These are phyloP conservation scores for Ophiostoma sp. DNA, from an alignment of 2,329 filamentous ascomycete species.

Conservation along the genomic window DNA sequence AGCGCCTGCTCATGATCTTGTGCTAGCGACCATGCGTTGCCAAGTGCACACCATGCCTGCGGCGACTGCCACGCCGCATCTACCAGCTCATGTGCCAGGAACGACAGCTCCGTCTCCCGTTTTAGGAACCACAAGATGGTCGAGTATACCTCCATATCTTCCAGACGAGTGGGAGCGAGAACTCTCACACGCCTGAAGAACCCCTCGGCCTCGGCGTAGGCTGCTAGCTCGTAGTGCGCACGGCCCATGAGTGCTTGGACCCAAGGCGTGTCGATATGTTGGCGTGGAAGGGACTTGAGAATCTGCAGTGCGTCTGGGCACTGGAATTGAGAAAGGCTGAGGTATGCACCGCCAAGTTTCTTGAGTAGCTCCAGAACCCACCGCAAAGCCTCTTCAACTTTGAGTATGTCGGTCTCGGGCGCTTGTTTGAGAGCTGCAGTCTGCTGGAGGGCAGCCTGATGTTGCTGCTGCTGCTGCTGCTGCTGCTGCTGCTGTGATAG, in stretches of 20 bases:
- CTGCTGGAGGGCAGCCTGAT: conserved; percentile 3
- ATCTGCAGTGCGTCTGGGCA: conserved; percentile 70
- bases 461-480: conserved; percentile 16
- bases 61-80: conserved; percentile 84
- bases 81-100: conserved; percentile 83
- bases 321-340: conserved; percentile 70
- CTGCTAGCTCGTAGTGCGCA: conserved; percentile 83
- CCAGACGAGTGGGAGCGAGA: conserved; percentile 72
- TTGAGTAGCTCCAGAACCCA: conserved; percentile 75
- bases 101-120: conserved; percentile 83
- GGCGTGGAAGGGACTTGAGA: conserved; percentile 63
- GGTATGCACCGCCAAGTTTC: conserved; percentile 76
- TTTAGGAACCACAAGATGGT: conserved; percentile 99
- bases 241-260: conserved; percentile 86
- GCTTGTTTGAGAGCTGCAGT: conserved; percentile 35
- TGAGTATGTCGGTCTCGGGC: conserved; percentile 51
- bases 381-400: conserved; percentile 68
- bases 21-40: conserved; percentile 89
- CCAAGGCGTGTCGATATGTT: conserved; percentile 87
- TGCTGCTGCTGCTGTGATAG: conserved; percentile 22
- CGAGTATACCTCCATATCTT: conserved; percentile 98
- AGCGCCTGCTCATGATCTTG: conserved; percentile 92
- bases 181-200: conserved; percentile 75
- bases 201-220: conserved; percentile 80
- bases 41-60: conserved; percentile 91